Evolutionary conservation across 176 grass and related monocot genomes (phyloP), one percentile per base, ranked within the genome.

Genomic region (maize (Zea mays)): DNA sequence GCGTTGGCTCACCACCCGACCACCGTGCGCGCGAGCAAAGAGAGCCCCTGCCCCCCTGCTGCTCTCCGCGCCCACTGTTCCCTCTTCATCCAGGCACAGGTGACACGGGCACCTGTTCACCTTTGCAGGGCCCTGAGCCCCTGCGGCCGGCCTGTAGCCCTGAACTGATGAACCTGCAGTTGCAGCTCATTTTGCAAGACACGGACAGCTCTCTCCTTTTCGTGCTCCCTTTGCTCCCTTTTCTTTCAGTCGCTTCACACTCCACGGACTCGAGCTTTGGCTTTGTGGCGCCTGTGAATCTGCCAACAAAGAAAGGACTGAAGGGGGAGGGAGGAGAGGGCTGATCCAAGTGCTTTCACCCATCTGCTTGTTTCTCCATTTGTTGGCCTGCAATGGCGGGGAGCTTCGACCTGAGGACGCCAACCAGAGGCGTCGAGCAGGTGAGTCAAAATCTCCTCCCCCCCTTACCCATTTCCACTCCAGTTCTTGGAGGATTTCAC

Each of bases 401-500:
- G 51, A 92, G 75, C 86, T 92, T 90, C 62, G 86, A 88, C n/a
- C 87, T 84, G 74, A 90, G 89, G 83, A 84, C 58, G 51, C 83
- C 82, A 35, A 82, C 84, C 11, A 88, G 95, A 86, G 86, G 85
- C 1, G 83, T 93, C 6, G 91, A 94, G 59, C 91, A 97, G 95
- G 95, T 79, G 27, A 33, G 71, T 77, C 20, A 74, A 70, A 60
- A 49, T 8, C 10, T 46, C 1, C 40, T 38, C 8, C 1, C 38
- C 21, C 1, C 8, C 16, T 35, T 10, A 15, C 7, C 27, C 2
- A 9, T 49, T 73, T 39, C 13, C 13, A 37, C 0, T 47, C 39
- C 64, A 6, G 81, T 47, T 75, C 14, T 54, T 81, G 34, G 44
- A 69, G 35, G 45, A 70, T 70, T 76, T 61, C 49, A 49, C 27